Evolutionary conservation across 2,329 filamentous ascomycete species (phyloP), one percentile per base, ranked within the genome.

Genomic region (Colletotrichum sidae): DNA sequence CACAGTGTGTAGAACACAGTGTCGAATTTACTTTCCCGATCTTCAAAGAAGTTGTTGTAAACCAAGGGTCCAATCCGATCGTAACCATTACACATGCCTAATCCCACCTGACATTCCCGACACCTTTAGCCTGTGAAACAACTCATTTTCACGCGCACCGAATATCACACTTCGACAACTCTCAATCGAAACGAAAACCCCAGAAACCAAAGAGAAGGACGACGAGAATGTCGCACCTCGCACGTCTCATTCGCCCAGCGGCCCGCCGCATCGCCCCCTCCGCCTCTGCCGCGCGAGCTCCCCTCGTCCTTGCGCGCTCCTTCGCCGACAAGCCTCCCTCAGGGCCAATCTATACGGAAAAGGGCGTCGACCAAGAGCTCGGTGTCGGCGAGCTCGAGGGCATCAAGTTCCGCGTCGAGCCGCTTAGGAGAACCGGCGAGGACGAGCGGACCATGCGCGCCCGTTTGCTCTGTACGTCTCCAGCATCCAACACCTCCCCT

Each of bases 341-440:
- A 64, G 84, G 65, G 33, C 65, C 70, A 15, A n/a, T 63, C 46
- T 47, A 67, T 35, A 63, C 52, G 41, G 58, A 67, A 15, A 53
- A 55, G 15, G 53, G 70, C 47, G 63, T 42, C 65, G 63, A 62
- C 17, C 54, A 68, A 44, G 93, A 97, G 71, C 85, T 97, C 67
- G 89, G 83, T 49, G 92, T 96, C 72, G 94, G 93, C 74, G 93
- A 97, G 83, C 88, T 97, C 74, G 89, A 96, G 76, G 93, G 93
- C 70, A 92, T 90, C 68, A 86, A 87, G 64, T 97, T 98, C 81
- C 92, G 88, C 77, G 90, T 98, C 73, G 93, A 97, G 84, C 96
- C 96, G n/a, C 80, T 98, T 70, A 88, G 92, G 67, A 87, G 96
- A 55, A 87, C 86, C 8, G 94, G 94, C 72, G 96, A 99, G 80